Percentiles rank a stretch among this genome's conserved stretches.
Conservation (phyloP, 306 rosid genomes). For the Acmispon strigosus region DNA sequence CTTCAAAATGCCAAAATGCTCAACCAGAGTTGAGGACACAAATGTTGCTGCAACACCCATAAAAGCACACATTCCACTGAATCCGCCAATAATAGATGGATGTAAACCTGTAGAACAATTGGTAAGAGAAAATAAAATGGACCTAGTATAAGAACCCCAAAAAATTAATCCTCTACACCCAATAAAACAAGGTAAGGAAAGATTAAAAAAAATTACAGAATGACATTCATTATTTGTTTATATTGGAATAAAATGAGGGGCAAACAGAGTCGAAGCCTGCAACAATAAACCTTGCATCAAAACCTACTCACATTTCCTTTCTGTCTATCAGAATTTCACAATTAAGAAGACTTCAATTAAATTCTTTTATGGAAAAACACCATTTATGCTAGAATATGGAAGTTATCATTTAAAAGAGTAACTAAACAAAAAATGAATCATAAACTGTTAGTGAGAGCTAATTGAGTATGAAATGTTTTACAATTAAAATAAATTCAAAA, state of each 20-base stretch:
- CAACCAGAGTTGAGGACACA: slow-evolving; percentile 75
- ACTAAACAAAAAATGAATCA: background rate
- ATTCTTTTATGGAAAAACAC: background rate
- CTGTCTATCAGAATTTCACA: background rate
- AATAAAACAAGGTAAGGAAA: background rate
- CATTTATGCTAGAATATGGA: background rate
- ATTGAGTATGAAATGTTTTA: background rate
- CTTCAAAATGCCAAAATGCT: slow-evolving; percentile 79
- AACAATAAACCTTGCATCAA: background rate
- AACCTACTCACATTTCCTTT: background rate
- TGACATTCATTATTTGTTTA: background rate
- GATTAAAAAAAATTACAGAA: background rate
- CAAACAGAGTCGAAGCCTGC: background rate
- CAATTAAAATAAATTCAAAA: background rate
- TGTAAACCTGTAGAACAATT: slow-evolving; percentile 53
- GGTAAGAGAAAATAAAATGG: background rate
- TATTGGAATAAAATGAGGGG: background rate
- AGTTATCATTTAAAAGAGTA: background rate
- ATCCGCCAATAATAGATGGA: slow-evolving; percentile 85
- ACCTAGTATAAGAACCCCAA: slow-evolving; percentile 1
- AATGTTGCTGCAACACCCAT: slow-evolving; percentile 99
- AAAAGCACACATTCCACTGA: slow-evolving; percentile 84
- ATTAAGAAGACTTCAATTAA: background rate
- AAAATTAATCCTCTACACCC: background rate
- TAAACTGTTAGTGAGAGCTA: too few relatives aligned